Conservation (phyloP, 495 filamentous ascomycete species). For the Chaetomidium leptoderma region DNA sequence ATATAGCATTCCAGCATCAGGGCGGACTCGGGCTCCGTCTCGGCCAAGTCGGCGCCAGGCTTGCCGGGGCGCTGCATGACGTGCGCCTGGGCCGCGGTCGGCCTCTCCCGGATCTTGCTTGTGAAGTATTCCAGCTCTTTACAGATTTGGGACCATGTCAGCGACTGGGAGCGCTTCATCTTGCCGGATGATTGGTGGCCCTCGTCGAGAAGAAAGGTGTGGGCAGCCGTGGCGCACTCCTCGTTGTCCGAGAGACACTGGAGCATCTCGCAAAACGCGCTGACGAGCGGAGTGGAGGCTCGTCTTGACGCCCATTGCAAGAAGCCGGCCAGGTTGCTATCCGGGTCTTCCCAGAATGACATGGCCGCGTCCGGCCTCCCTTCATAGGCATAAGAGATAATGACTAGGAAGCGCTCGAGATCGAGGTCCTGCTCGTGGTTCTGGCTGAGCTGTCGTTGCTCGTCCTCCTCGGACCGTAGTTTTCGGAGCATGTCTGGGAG, state of each 20-base stretch:
- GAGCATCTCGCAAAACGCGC: conserved; percentile 94
- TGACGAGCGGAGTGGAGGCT: conserved; percentile 86
- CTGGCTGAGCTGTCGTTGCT: conserved; percentile 68
- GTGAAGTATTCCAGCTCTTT: conserved; percentile 77
- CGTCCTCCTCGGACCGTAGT: conserved; percentile 84
- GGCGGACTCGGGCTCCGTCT: conserved; percentile 78
- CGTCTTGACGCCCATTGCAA: conserved; percentile 90
- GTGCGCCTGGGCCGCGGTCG: conserved; percentile 49
- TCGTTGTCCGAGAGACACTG: conserved; percentile 76
- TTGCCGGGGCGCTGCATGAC: conserved; percentile 55
- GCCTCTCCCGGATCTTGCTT: conserved; percentile 61
- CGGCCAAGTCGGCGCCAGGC: conserved; percentile 46
- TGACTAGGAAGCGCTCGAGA: conserved; percentile 84
- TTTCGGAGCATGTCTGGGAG: conserved; percentile 87
- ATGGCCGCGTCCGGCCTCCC: conserved; percentile 74
- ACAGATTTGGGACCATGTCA: conserved; percentile 91
- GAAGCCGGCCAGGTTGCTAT: conserved; percentile 88
- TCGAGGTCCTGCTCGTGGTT: conserved; percentile 70
- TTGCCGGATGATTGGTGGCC: conserved; percentile 65
- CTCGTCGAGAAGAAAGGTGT: conserved; percentile 87
- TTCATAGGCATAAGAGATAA: conserved; percentile 89
- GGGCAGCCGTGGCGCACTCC: conserved; percentile 72
- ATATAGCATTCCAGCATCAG: conserved; percentile 94
- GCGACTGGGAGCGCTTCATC: conserved; percentile 69
- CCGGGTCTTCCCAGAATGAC: conserved; percentile 82